These are phyloP conservation scores for Vigna trinervia DNA, from an alignment of 306 rosid species.

Conservation along the genomic window DNA sequence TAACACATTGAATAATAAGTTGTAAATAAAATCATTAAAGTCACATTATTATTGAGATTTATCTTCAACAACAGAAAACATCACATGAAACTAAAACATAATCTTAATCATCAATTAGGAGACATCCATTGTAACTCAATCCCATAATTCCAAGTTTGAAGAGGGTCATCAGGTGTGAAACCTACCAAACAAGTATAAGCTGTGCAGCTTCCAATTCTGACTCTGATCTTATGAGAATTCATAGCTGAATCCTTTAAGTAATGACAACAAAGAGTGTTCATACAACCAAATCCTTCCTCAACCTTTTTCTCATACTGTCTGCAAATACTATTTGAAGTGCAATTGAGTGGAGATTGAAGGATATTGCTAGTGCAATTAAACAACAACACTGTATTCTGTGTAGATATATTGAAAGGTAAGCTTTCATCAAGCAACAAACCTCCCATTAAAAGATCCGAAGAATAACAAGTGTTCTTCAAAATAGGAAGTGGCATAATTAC, in stretches of 20 bases:
- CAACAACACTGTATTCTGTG: slow-evolving; percentile 75
- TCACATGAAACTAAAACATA: neutral
- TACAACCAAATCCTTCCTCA: slow-evolving; percentile 62
- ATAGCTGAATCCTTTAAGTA: slow-evolving; percentile 84
- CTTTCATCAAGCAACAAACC: slow-evolving; percentile 67
- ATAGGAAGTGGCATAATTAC: slow-evolving; percentile 65
- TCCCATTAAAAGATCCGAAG: slow-evolving; percentile 64
- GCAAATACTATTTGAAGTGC: slow-evolving; percentile 71
- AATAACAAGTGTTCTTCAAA: slow-evolving; percentile 54
- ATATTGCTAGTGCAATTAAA: slow-evolving; percentile 66
- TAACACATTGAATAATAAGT: neutral
- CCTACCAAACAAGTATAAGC: slow-evolving; percentile 78
- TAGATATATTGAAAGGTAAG: slow-evolving; percentile 76
- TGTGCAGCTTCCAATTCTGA: slow-evolving; percentile 73
- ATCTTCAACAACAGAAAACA: neutral
- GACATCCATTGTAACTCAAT: slow-evolving; percentile 83
- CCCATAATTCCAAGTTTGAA: slow-evolving; percentile 80
- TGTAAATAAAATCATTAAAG: slow-evolving; percentile 28
- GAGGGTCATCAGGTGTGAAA: slow-evolving; percentile 53
- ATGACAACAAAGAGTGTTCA: slow-evolving; percentile 73
- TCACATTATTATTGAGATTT: neutral
- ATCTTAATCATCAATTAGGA: slow-evolving; percentile 45
- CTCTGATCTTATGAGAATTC: slow-evolving; percentile 73
- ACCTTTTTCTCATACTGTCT: slow-evolving; percentile 64
- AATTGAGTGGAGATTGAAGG: slow-evolving; percentile 74